Evolutionary conservation across 306 rosid genomes (phyloP), one percentile per base, ranked within the genome.

Genomic region (Lathyrus oleraceus): DNA sequence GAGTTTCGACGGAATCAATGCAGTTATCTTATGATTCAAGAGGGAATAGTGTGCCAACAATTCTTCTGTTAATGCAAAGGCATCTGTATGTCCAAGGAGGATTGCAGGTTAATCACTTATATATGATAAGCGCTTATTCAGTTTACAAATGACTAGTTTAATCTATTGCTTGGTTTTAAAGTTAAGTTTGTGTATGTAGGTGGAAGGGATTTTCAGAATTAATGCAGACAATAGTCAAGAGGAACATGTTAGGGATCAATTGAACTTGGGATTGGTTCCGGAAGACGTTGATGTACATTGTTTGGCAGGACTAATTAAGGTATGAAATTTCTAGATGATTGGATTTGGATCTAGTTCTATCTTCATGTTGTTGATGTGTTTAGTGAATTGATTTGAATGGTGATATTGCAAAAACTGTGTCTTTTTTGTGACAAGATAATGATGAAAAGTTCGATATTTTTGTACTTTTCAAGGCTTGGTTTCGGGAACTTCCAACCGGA

Each of bases 1-100:
- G 97, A 72, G 98, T 90, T 79, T 93, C 98, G 25, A 88, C 96
- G 40, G 96, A 93, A 67, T 93, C 98, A 56, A 93, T 93, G 97
- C 93, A 90, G 63, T 75, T 90, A 79, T 87, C 96, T 0, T 90
- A 82, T 75, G 98, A 93, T 72, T 69, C 91, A 10, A 88, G 97
- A 82, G 98, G 98, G 81, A 93, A 88, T 73, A 90, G 90, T 58
- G 97, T 93, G 72, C 98, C 98, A 0, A 84, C 97, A 4, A 93
- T 93, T 85, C 97, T 93, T 61, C 80, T 90, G 73, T 84, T 83
- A 54, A 90, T 93, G 94, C 98, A 93, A 71, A 85, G 77, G 48
- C 81, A 81, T 68, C 74, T 93, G 42, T 93, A 90, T 80, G 70
- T 83, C 54, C 96, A 85, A 76, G 96, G 91, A 76, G 98, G 98